Evolutionary conservation across 2,329 filamentous ascomycete species (phyloP).

Genomic region (Xylaria sp.): DNA sequence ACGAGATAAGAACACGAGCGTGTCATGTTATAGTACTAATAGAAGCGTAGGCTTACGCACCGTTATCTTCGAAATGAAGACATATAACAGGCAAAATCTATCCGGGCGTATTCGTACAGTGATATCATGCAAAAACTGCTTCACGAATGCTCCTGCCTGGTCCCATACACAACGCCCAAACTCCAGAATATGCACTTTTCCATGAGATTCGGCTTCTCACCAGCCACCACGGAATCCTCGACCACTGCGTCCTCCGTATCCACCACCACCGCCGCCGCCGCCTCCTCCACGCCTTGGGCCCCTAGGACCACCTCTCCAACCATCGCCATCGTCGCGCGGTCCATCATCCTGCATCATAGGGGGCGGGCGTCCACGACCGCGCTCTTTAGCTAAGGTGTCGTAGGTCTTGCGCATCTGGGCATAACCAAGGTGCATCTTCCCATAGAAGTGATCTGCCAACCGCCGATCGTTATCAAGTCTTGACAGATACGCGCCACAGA

Average conservation of each 20-base stretch:
- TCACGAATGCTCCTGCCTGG: constrained; percentile 28
- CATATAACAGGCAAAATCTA: constrained; percentile 28
- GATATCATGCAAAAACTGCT: constrained; percentile 37
- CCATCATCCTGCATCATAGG: constrained; percentile 56
- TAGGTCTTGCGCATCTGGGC: constrained; percentile 97
- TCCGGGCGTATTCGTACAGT: constrained; percentile 37
- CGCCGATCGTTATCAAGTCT: constrained; percentile 93
- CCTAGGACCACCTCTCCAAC: constrained; percentile 59
- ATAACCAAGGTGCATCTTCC: constrained; percentile 99
- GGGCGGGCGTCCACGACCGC: constrained; percentile 71
- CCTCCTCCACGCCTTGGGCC: constrained; percentile 65
- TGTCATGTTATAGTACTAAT: constrained; percentile 34
- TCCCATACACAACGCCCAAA: constrained; percentile 42
- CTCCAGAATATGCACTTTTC: constrained; percentile 40
- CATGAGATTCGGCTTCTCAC: constrained; percentile 16
- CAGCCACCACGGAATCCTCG: constrained; percentile 60
- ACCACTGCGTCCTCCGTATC: constrained; percentile 53
- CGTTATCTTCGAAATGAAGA: constrained; percentile 5
- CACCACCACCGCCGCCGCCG: constrained; percentile 61
- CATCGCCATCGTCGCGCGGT: constrained; percentile 60
- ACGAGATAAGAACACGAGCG: constrained; percentile 15
- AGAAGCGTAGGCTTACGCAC: constrained; percentile 25
- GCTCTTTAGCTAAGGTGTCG: constrained; percentile 87
- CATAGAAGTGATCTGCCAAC: constrained; percentile 97
- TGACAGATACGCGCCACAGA: constrained; percentile 94